These are phyloP conservation scores for Trifolium pratense DNA, from an alignment of 306 rosid species.

Conservation along the genomic window DNA sequence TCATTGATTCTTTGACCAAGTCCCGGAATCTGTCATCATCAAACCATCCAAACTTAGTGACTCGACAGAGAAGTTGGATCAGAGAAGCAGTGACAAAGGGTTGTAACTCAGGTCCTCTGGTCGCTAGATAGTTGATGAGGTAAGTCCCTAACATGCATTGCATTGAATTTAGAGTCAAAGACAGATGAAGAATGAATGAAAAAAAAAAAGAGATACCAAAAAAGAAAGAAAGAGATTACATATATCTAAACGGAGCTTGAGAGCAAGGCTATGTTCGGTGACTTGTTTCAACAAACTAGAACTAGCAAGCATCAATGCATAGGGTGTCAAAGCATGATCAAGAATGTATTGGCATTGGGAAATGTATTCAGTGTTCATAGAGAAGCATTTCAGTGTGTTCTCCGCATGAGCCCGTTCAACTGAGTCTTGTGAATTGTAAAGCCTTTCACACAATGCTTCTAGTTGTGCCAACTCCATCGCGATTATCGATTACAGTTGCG, in stretches of 20 bases:
- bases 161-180: constrained; percentile 28
- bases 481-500: too few relatives aligned
- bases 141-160: constrained; percentile 52
- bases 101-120: constrained; percentile 66
- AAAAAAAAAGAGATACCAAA: too few relatives aligned
- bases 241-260: constrained; percentile 62
- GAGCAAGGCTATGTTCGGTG: constrained; percentile 59
- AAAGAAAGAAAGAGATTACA: constrained; percentile 19
- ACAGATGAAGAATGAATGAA: constrained; percentile 1
- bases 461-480: constrained; percentile 65
- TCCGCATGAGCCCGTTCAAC: constrained; percentile 67
- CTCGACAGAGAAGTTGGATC: constrained; percentile 56
- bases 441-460: constrained; percentile 66
- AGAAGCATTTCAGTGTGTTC: constrained; percentile 61
- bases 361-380: constrained; percentile 59
- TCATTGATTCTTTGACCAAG: constrained; percentile 56
- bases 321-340: constrained; percentile 63
- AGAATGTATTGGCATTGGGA: constrained; percentile 70
- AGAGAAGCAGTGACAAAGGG: constrained; percentile 61
- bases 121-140: constrained; percentile 57
- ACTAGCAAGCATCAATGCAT: constrained; percentile 66
- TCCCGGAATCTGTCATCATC: constrained; percentile 62
- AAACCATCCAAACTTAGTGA: constrained; percentile 66
- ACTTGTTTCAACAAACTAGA: constrained; percentile 70
- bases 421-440: constrained; percentile 66